phyloP scores from a whole-genome alignment of 129 eudicot species.

The Pulicaria dysenterica region DNA sequence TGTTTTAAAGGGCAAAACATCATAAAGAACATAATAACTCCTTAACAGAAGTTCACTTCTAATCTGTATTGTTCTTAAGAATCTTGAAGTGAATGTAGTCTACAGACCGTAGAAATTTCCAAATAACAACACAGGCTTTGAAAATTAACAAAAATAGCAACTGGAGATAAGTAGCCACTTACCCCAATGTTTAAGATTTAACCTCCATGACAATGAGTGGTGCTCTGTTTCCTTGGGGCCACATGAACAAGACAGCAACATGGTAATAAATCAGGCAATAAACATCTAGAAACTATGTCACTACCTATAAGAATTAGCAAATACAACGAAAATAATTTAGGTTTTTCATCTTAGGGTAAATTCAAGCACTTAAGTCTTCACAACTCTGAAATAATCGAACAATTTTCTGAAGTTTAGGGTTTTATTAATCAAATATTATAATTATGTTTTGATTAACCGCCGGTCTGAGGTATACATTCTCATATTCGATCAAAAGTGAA shows the following conservation, averaged over 20 bases:
- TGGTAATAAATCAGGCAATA: background rate
- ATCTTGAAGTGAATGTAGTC: background rate
- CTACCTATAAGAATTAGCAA: too few relatives aligned
- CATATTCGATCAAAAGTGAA: too few relatives aligned
- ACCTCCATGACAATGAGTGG: background rate
- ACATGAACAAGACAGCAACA: constrained; percentile 1
- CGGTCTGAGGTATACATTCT: too few relatives aligned
- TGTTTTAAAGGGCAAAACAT: background rate
- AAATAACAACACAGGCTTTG: background rate
- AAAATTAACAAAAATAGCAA: background rate
- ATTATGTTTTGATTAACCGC: too few relatives aligned
- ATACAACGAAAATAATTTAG: too few relatives aligned
- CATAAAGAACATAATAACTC: background rate
- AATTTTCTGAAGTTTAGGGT: too few relatives aligned
- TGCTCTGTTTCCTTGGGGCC: background rate
- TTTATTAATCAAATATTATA: too few relatives aligned
- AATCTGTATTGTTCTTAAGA: background rate
- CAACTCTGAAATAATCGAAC: too few relatives aligned
- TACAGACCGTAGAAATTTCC: background rate
- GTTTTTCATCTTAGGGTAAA: too few relatives aligned
- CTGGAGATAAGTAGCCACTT: background rate
- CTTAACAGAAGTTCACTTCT: background rate
- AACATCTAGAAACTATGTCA: too few relatives aligned
- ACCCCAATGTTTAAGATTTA: background rate
- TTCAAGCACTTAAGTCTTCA: too few relatives aligned